Conservation (phyloP, 129 eudicot genomes). For the Chrysanthemum makinoi region DNA sequence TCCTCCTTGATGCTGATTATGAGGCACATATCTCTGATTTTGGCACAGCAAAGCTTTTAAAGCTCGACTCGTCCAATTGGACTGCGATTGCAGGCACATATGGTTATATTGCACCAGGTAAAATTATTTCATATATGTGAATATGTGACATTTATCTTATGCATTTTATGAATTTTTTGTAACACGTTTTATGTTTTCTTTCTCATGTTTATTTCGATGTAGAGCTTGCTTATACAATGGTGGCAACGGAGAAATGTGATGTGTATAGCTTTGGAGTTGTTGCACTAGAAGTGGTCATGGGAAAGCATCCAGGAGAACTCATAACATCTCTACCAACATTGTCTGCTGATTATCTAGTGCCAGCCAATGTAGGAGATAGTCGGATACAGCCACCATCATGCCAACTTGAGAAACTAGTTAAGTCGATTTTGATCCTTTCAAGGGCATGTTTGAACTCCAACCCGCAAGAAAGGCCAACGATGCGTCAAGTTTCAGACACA, state of each 20-base stretch:
- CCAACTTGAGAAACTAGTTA: slow-evolving; percentile 13
- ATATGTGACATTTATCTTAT: no score
- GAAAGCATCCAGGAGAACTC: slow-evolving; percentile 25
- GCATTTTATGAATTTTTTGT: no score
- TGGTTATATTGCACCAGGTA: slow-evolving; percentile 34
- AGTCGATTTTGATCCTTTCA: not conserved
- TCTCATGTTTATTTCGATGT: no score
- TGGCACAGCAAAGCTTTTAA: slow-evolving; percentile 14
- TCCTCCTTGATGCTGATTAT: slow-evolving; percentile 24
- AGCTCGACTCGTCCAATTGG: slow-evolving; percentile 19
- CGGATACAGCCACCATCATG: slow-evolving; percentile 19
- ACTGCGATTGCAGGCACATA: slow-evolving; percentile 24
- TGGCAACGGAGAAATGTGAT: no score
- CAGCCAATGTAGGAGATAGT: not conserved
- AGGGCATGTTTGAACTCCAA: slow-evolving; percentile 9
- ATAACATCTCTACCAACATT: slow-evolving; percentile 11
- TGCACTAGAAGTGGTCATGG: slow-evolving; percentile 13
- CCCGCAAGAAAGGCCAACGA: slow-evolving; percentile 26
- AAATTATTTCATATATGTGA: no score
- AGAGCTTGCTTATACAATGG: no score
- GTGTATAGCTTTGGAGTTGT: no score
- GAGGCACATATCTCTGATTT: slow-evolving; percentile 26
- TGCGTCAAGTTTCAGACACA: slow-evolving; percentile 15
- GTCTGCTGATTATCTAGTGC: not conserved
- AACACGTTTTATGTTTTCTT: no score